Conservation (phyloP, 2,329 filamentous ascomycete species). For the Sarocladiaceae sp. region DNA sequence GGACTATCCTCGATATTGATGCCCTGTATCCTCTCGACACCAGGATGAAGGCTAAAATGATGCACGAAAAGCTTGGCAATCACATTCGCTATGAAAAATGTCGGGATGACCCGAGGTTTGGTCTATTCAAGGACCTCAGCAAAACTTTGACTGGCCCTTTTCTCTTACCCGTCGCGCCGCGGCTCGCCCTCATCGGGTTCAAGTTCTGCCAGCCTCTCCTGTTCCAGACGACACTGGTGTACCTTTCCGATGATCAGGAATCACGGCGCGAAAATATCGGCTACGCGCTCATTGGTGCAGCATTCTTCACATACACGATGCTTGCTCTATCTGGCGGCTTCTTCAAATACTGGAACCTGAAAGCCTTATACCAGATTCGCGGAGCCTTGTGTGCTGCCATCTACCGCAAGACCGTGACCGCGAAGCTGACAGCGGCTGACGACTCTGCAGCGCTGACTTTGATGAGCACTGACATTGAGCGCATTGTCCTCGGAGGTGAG, state of each 20-base stretch:
- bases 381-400: slow-evolving; percentile 25
- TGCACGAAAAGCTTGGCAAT: slow-evolving; percentile 15
- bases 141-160: slow-evolving; percentile 24
- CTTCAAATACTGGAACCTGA: slow-evolving; percentile 33
- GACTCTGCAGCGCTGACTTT: slow-evolving; percentile 37
- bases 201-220: slow-evolving; percentile 38
- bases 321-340: slow-evolving; percentile 32
- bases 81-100: slow-evolving; percentile 20
- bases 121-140: slow-evolving; percentile 22
- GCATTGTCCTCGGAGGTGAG: slow-evolving; percentile 27
- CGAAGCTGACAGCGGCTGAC: slow-evolving; percentile 25
- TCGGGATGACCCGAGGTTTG: slow-evolving; percentile 18
- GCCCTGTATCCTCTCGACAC: slow-evolving; percentile 30
- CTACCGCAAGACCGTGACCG: slow-evolving; percentile 26
- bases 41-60: slow-evolving; percentile 17
- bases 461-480: slow-evolving; percentile 42
- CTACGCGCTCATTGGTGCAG: slow-evolving; percentile 37
- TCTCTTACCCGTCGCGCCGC: slow-evolving; percentile 28
- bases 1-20: slow-evolving; percentile 22
- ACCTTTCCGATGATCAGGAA: slow-evolving; percentile 19
- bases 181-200: slow-evolving; percentile 32
- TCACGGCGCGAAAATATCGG: slow-evolving; percentile 19
- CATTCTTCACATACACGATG: slow-evolving; percentile 31
- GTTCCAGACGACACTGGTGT: slow-evolving; percentile 29
- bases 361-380: slow-evolving; percentile 25